These are phyloP conservation scores for Nitzschia palea DNA, from an alignment of 108 stramenopile species.

Conservation along the genomic window DNA sequence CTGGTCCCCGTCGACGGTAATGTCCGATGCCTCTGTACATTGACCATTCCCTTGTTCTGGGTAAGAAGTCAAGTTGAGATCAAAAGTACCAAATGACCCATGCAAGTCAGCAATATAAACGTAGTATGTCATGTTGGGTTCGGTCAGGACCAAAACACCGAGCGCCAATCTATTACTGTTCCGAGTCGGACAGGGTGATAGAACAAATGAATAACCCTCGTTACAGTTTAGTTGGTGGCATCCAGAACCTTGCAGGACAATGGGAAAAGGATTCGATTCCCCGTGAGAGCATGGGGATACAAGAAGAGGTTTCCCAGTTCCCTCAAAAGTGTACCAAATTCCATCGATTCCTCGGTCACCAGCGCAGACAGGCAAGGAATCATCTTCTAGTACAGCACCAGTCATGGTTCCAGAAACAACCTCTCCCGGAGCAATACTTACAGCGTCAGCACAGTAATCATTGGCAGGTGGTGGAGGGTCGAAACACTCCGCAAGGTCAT, in stretches of 20 bases:
- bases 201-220: background rate
- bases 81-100: background rate
- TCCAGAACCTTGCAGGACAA: background rate
- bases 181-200: background rate
- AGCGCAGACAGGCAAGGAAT: background rate
- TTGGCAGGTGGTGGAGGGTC: constrained; percentile 3
- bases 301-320: constrained; percentile 8
- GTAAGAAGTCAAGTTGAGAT: background rate
- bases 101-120: background rate
- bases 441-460: background rate
- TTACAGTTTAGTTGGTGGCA: background rate
- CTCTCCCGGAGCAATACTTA: background rate
- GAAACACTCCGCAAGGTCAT: background rate
- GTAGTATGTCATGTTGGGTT: constrained; percentile 3
- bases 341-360: background rate
- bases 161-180: no score
- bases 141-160: no score
- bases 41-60: background rate
- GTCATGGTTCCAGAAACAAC: background rate
- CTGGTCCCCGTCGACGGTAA: background rate
- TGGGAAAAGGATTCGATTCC: background rate
- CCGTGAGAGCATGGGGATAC: constrained; percentile 9
- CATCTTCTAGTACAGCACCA: constrained; percentile 1
- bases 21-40: background rate
- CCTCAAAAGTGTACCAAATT: constrained; percentile 15